These are phyloP conservation scores for Apophysomyces variabilis DNA, from an alignment of 371 early-diverging fungal genomes.

Conservation along the genomic window DNA sequence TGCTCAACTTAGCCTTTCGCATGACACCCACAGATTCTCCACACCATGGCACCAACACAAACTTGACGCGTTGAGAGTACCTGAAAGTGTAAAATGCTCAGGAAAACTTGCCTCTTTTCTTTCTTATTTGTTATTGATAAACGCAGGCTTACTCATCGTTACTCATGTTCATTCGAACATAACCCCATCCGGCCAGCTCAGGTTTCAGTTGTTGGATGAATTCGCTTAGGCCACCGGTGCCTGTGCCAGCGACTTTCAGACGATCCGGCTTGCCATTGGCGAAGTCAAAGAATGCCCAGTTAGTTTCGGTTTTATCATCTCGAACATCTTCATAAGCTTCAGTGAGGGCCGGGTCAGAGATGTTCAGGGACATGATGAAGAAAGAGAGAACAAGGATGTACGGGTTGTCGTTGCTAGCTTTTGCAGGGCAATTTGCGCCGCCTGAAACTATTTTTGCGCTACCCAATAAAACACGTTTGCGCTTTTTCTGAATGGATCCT, in stretches of 20 bases:
- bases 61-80: constrained; percentile 69
- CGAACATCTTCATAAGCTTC: constrained; percentile 76
- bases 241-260: constrained; percentile 54
- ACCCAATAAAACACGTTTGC: too few relatives aligned
- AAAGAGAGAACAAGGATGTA: not conserved
- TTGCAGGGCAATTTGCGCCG: too few relatives aligned
- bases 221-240: constrained; percentile 74
- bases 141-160: constrained; percentile 78
- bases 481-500: too few relatives aligned
- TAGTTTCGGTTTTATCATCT: constrained; percentile 70
- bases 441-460: too few relatives aligned
- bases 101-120: too few relatives aligned
- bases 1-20: constrained; percentile 84
- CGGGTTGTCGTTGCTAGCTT: too few relatives aligned
- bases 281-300: constrained; percentile 64
- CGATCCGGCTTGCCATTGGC: constrained; percentile 52
- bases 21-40: constrained; percentile 83
- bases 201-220: constrained; percentile 64
- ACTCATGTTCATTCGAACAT: constrained; percentile 75
- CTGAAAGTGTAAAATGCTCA: constrained; percentile 12
- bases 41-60: constrained; percentile 79
- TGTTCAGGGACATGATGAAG: constrained; percentile 49
- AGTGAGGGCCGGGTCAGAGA: constrained; percentile 57
- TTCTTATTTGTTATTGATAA: too few relatives aligned
- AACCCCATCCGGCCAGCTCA: constrained; percentile 83